Evolutionary conservation across 768 basidiomycete genomes (phyloP), one percentile per base, ranked within the genome.

Genomic region (Lentinula sp.): DNA sequence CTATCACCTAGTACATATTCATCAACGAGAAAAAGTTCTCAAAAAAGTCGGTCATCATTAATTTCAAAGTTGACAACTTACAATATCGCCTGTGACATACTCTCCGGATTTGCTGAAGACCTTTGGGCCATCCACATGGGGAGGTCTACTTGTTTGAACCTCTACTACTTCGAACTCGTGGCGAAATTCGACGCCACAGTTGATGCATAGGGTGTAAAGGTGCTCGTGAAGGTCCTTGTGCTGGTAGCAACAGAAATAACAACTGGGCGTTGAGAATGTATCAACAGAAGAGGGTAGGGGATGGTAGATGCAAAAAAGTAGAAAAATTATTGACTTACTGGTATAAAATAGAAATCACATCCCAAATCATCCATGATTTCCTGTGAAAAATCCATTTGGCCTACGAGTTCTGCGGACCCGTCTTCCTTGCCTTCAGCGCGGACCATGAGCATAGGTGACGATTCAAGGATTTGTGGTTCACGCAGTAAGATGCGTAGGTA

Each of bases 281-380:
- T 37, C 15, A 23, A 57, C 49, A 8, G 13, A 39, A 13, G 37
- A 39, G 37, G 37, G 13, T 39, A 13, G 37, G 13, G 3, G 28
- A 28, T 3, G 28, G 9, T 39, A 8, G 13, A 39, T 39, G 37
- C 1, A 13, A 39, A 13, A 39, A 39, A 39, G 7, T 1, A 9
- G 37, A 9, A 9, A 45, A 58, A 4, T 20, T 6, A 20, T 16
- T 20, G 20, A 61, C 62, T 35, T 58, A 64, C 60, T 2, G 63
- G 43, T 15, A 64, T 45, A 39, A 57, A 48, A 20, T 61, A 61
- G 46, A 64, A 61, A 28, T 61, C 48, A 35, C 46, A 39, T 42
- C 62, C 63, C 20, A 64, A 56, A 48, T 64, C 63, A 33, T 45
- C 12, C 63, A 64, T 61, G 6, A 64, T 39, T 56, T 64, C 63